Conservation (phyloP, 140 eudicot species). For the Anethum foeniculum region DNA sequence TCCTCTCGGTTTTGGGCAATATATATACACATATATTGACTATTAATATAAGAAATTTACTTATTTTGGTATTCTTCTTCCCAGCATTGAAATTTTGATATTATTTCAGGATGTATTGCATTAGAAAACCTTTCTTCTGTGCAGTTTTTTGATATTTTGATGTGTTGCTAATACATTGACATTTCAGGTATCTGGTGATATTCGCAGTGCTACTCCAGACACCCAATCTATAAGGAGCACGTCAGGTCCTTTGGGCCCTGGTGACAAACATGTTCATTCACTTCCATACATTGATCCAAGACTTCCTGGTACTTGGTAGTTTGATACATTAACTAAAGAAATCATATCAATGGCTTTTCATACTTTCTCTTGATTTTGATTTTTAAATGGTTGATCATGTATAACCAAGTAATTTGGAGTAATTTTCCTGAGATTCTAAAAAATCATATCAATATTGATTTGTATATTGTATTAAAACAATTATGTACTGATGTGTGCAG, state of each 20-base stretch:
- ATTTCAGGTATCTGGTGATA: constrained; percentile 17
- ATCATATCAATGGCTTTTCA: neutral
- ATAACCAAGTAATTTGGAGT: neutral
- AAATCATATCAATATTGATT: neutral
- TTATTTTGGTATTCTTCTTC: neutral
- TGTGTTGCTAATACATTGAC: neutral
- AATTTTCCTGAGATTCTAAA: neutral
- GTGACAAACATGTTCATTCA: constrained; percentile 17
- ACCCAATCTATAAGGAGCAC: constrained; percentile 19
- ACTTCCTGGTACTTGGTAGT: constrained; percentile 13
- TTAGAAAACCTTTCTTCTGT: neutral
- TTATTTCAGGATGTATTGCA: neutral
- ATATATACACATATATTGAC: neutral
- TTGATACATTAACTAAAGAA: constrained; percentile 5
- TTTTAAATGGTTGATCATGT: neutral
- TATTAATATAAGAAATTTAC: neutral
- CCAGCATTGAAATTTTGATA: neutral
- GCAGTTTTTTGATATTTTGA: neutral
- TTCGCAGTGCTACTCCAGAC: constrained; percentile 18
- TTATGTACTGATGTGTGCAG: constrained; percentile 20
- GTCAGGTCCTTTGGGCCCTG: constrained; percentile 21
- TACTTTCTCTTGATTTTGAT: neutral
- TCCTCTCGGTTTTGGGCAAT: neutral
- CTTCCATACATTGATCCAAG: constrained; percentile 22
- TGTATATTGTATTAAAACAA: neutral